These are phyloP conservation scores for Malania oleifera DNA, from an alignment of 164 flowering plant genomes.

Conservation along the genomic window DNA sequence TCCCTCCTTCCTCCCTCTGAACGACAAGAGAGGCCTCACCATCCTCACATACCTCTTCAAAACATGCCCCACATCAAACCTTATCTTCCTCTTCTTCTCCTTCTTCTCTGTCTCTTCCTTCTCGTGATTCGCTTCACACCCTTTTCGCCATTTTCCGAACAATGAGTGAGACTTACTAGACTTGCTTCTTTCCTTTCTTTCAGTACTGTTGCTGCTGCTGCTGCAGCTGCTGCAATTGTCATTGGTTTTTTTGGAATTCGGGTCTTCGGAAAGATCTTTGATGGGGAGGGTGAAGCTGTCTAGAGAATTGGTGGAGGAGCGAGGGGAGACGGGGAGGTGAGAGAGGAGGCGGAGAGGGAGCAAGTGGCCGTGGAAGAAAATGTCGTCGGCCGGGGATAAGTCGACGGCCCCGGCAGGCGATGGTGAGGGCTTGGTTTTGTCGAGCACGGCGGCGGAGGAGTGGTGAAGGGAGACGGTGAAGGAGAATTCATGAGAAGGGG, in stretches of 20 bases:
- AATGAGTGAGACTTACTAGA: conserved; percentile 61
- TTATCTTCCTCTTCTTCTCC: conserved; percentile 31
- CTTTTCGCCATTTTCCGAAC: conserved; percentile 50
- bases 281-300: conserved; percentile 61
- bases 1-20: conserved; percentile 36
- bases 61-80: conserved; percentile 40
- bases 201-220: background rate
- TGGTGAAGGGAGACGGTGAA: conserved; percentile 72
- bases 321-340: conserved; percentile 63
- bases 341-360: conserved; percentile 85
- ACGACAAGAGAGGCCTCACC: conserved; percentile 51
- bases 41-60: conserved; percentile 57
- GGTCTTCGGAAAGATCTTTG: conserved; percentile 27
- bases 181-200: conserved; percentile 33
- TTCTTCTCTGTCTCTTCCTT: conserved; percentile 20
- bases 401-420: conserved; percentile 45
- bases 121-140: conserved; percentile 20
- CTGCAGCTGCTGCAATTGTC: conserved; percentile 7
- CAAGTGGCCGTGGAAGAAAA: conserved; percentile 92
- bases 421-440: conserved; percentile 16
- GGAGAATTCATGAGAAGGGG: conserved; percentile 94
- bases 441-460: conserved; percentile 20
- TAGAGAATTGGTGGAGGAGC: conserved; percentile 60
- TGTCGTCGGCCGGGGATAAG: conserved; percentile 83
- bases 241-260: conserved; percentile 12